Percentiles rank a stretch among this genome's conserved stretches.
These are phyloP conservation scores for Globisporangium nodosum DNA, from an alignment of 352 stramenopile genomes.

Conservation along the genomic window DNA sequence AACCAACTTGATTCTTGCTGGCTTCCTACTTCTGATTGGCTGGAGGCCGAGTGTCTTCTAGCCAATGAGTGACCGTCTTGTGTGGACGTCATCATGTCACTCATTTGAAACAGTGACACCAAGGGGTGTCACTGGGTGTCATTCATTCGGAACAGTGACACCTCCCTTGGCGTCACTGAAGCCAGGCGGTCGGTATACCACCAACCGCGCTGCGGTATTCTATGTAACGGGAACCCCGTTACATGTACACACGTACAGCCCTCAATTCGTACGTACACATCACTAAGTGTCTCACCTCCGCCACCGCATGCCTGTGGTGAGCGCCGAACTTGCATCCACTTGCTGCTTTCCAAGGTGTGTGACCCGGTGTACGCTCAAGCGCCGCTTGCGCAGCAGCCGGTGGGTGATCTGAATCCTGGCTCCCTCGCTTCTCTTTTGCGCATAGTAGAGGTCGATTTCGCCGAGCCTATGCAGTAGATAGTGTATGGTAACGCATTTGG, in stretches of 20 bases:
- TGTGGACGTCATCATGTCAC: no score
- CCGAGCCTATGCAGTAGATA: neutral
- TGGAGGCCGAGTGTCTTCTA: no score
- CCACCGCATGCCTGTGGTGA: neutral
- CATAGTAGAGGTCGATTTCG: neutral
- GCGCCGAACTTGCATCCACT: neutral
- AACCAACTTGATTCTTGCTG: no score
- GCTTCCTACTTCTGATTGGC: no score
- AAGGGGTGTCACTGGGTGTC: no score
- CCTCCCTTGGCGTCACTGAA: no score
- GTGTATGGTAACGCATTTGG: neutral
- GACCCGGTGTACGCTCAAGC: neutral
- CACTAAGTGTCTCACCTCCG: neutral
- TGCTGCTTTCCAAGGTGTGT: neutral
- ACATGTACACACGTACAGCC: neutral
- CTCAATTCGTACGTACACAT: neutral
- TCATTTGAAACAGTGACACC: no score
- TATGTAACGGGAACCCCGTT: no score
- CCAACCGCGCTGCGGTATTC: no score
- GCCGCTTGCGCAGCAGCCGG: neutral
- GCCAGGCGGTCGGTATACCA: no score
- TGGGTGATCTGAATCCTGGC: neutral
- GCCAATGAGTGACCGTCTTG: no score
- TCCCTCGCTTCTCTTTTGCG: neutral
- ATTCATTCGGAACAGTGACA: no score